Evolutionary conservation across 2,329 filamentous ascomycete species (phyloP), one percentile per base, ranked within the genome.

Genomic region (Aspergillus ochraceus): DNA sequence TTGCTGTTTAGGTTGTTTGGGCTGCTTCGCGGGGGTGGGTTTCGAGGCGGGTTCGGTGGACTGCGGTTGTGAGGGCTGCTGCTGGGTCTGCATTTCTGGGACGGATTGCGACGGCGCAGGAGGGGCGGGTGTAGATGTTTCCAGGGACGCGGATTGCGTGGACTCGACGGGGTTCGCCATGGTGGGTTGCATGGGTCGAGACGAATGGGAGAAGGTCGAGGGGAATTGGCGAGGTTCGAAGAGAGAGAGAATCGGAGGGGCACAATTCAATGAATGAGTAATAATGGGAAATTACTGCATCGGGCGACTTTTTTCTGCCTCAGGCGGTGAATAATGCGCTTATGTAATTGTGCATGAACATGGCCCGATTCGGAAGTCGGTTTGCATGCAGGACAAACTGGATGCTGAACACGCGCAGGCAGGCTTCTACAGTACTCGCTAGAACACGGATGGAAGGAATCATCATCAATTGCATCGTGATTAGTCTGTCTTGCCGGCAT

Each of bases 101-200:
- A 65, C 20, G 42, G 67, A 49, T 60, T 68, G 59, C 53, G 68
- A 52, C 47, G 66, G 59, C 26, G 64, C 58, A 55, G 59, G 64
- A 26, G 64, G 62, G 42, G 66, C 55, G 61, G 65, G 54, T 22
- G 64, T 55, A 42, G 63, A 55, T 14, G 66, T 52, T 30, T 66
- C 54, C 11, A 60, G 50, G 9, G 64, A 55, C 42, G 61, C 56
- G 10, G 62, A 65, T 52, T 62, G 60, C 52, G 62, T 64, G 57
- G 67, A 58, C 42, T 70, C 58, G 53, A 66, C 61, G 36, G 71
- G 58, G 54, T 69, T 70, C 54, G 68, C 55, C 72, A 74, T 74
- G 12, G 59, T 68, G 60, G 55, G 56, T 65, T 64, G 61, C 52
- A 57, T 64, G 60, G 60, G 62, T 64, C 55, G 52, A 62, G 36